Conservation (phyloP, 106 monocot species). For the Dendrobium catenatum region DNA sequence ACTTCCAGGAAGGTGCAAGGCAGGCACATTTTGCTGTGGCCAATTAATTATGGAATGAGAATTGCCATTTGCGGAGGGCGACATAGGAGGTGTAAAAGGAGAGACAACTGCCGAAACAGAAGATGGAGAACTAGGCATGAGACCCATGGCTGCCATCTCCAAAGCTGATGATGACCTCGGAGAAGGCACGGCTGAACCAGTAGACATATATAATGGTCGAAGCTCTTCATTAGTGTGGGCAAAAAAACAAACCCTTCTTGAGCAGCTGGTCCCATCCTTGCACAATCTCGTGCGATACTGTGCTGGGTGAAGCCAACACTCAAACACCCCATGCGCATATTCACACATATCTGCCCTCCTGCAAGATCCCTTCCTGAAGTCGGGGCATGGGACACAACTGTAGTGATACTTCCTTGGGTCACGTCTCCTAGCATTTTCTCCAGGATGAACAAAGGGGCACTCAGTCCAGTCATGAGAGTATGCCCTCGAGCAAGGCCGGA, state of each 20-base stretch:
- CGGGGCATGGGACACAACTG: constrained; percentile 11
- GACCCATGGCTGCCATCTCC: constrained; percentile 10
- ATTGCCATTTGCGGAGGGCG: constrained; percentile 18
- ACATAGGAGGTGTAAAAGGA: constrained; percentile 34
- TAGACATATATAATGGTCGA: constrained; percentile 2
- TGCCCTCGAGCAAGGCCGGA: constrained; percentile 11
- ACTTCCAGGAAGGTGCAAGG: constrained; percentile 26
- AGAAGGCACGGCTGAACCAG: constrained; percentile 7
- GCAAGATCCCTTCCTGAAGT: constrained; percentile 5
- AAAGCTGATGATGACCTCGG: constrained; percentile 6
- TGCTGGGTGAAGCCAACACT: not conserved
- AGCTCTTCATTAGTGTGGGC: constrained; percentile 14
- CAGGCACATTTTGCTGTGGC: constrained; percentile 42
- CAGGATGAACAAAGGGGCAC: constrained; percentile 14
- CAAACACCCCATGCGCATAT: constrained; percentile 7
- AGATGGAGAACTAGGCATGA: constrained; percentile 11
- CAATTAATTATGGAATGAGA: constrained; percentile 18
- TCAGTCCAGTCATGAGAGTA: constrained; percentile 14
- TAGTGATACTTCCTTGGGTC: constrained; percentile 13
- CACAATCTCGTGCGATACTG: constrained; percentile 12
- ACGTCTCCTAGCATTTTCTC: constrained; percentile 8
- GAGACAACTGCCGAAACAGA: constrained; percentile 17
- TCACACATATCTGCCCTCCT: constrained; percentile 9
- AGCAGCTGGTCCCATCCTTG: constrained; percentile 8
- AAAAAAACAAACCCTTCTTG: constrained; percentile 7